Conservation (phyloP, 2,329 filamentous ascomycete species). For the Herpotrichia juniperi region DNA sequence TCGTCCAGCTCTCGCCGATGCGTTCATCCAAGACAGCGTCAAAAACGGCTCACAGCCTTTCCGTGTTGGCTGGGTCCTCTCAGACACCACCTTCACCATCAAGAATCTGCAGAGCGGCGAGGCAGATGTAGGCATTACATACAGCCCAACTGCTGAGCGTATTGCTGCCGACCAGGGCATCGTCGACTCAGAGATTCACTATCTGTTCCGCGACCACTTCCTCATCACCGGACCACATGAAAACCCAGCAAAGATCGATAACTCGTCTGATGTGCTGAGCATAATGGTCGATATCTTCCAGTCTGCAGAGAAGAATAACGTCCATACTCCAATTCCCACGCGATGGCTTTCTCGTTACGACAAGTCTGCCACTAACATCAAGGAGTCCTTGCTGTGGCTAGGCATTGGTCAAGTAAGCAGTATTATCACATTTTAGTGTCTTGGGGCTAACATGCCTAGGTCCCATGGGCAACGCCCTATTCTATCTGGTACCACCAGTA, state of each 20-base stretch:
- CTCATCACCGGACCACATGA: conserved; percentile 42
- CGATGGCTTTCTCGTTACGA: too few species aligned
- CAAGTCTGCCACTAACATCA: too few species aligned
- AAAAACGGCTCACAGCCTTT: conserved; percentile 41
- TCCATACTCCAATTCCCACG: too few species aligned
- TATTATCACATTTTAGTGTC: too few species aligned
- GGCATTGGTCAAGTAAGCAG: too few species aligned
- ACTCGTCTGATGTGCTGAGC: too few species aligned
- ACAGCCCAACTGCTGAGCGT: conserved; percentile 50
- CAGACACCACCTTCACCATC: conserved; percentile 55
- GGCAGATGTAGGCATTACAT: conserved; percentile 55
- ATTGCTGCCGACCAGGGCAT: conserved; percentile 52
- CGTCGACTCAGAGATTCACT: conserved; percentile 43
- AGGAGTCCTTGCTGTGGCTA: too few species aligned
- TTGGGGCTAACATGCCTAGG: too few species aligned
- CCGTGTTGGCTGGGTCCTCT: conserved; percentile 53
- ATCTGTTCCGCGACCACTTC: conserved; percentile 57
- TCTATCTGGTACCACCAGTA: too few species aligned
- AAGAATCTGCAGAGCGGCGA: conserved; percentile 49
- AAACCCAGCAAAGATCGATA: neutral
- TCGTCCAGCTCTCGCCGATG: conserved; percentile 45
- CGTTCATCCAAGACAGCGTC: conserved; percentile 44
- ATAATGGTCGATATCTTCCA: too few species aligned
- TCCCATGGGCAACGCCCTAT: too few species aligned
- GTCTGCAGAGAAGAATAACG: too few species aligned